Percentiles rank a stretch among this genome's conserved stretches.
Conservation (phyloP, 495 filamentous ascomycete species). For the Cercophora scortea region DNA sequence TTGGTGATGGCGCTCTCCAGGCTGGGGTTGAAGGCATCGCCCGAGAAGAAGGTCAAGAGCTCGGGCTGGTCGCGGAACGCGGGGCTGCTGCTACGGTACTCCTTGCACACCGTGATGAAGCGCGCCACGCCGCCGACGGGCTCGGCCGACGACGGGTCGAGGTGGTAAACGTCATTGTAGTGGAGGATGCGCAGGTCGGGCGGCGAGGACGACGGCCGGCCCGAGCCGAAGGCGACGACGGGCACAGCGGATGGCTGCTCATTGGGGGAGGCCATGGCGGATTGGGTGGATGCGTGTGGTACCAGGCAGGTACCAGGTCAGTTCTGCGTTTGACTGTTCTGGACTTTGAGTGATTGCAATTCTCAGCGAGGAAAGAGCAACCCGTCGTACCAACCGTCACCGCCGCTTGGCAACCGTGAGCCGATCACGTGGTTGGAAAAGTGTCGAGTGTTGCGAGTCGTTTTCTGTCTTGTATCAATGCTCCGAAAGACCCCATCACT, state of each 20-base stretch:
- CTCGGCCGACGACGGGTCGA: slow-evolving; percentile 66
- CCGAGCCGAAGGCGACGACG: slow-evolving; percentile 43
- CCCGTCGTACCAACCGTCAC: too few relatives aligned
- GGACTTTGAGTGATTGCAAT: too few relatives aligned
- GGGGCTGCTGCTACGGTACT: slow-evolving; percentile 53
- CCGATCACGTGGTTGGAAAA: too few relatives aligned
- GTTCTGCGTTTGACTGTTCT: too few relatives aligned
- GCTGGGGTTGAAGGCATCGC: slow-evolving; percentile 87
- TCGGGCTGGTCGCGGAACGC: slow-evolving; percentile 53
- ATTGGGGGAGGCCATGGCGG: background rate
- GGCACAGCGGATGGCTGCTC: slow-evolving; percentile 9
- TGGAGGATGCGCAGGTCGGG: slow-evolving; percentile 76
- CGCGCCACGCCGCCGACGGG: slow-evolving; percentile 72
- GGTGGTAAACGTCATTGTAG: slow-evolving; percentile 89
- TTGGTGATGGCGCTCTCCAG: slow-evolving; percentile 82
- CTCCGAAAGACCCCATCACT: too few relatives aligned
- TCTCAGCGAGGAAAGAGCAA: too few relatives aligned
- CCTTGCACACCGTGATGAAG: slow-evolving; percentile 68
- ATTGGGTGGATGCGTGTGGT: background rate
- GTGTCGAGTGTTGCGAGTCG: too few relatives aligned
- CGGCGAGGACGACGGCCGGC: slow-evolving; percentile 28
- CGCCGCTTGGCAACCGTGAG: too few relatives aligned
- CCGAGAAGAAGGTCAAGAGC: slow-evolving; percentile 77
- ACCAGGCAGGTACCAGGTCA: too few relatives aligned
- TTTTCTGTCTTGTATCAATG: too few relatives aligned